Evolutionary conservation across 371 early-diverging fungal species (phyloP).

Genomic region (Mucor ambiguus): DNA sequence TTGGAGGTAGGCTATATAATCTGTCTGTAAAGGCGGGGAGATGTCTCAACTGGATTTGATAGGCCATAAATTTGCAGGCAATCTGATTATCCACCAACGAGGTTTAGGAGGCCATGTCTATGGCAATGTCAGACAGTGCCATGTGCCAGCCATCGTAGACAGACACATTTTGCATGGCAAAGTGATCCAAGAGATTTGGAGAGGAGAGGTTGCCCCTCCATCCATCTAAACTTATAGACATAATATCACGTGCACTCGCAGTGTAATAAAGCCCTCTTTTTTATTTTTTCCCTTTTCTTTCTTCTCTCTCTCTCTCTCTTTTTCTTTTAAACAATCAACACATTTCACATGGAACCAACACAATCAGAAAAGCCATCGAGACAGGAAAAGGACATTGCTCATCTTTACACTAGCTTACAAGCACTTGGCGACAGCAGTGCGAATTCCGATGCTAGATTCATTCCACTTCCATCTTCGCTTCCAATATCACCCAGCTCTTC

Average conservation of each 20-base stretch:
- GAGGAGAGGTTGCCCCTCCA: slow-evolving; percentile 45
- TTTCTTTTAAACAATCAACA: background rate
- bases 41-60: background rate
- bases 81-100: slow-evolving; percentile 50
- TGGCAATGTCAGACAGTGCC: slow-evolving; percentile 54
- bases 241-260: slow-evolving; percentile 4
- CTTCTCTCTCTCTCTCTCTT: background rate
- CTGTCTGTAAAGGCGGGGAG: background rate
- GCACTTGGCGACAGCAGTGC: slow-evolving; percentile 36
- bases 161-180: slow-evolving; percentile 46
- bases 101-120: slow-evolving; percentile 52
- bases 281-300: slow-evolving; percentile 1
- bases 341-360: background rate
- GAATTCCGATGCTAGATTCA: slow-evolving; percentile 43
- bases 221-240: slow-evolving; percentile 1
- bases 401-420: slow-evolving; percentile 58
- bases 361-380: slow-evolving; percentile 10
- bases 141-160: slow-evolving; percentile 44
- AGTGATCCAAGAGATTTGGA: slow-evolving; percentile 50
- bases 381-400: slow-evolving; percentile 53
- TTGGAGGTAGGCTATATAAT: slow-evolving; percentile 39
- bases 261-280: background rate
- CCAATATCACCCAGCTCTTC: slow-evolving; percentile 46
- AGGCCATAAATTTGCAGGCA: slow-evolving; percentile 58
- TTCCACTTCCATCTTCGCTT: slow-evolving; percentile 48